Evolutionary conservation across 208 protist species (phyloP).

Genomic region (Angomonas ambiguus): DNA sequence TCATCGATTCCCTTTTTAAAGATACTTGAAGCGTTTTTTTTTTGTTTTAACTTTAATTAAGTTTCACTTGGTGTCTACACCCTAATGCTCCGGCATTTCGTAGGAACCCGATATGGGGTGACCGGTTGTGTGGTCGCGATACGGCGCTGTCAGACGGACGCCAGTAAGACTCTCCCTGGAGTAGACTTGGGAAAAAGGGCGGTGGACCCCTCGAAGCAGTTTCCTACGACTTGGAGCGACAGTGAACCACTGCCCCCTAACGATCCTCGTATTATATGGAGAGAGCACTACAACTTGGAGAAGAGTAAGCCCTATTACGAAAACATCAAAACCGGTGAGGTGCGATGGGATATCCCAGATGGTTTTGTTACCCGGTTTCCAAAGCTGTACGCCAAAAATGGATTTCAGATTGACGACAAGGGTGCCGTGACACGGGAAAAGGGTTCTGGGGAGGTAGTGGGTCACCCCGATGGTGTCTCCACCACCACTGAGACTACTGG

Average conservation of each 20-base stretch:
- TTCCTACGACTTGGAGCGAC: conserved; percentile 47
- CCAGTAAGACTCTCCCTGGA: conserved; percentile 32
- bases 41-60: too few species aligned
- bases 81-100: not conserved
- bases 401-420: conserved; percentile 39
- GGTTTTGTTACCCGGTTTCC: conserved; percentile 80
- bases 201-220: conserved; percentile 32
- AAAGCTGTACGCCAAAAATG: conserved; percentile 34
- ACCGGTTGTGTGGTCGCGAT: not conserved
- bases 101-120: not conserved
- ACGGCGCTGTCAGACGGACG: not conserved
- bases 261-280: conserved; percentile 62
- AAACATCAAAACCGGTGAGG: conserved; percentile 53
- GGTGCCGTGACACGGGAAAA: conserved; percentile 24
- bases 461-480: conserved; percentile 1
- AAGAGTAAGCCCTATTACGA: conserved; percentile 71
- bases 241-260: conserved; percentile 30
- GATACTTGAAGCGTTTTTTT: not conserved
- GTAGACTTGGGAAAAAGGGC: conserved; percentile 45
- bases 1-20: not conserved
- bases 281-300: conserved; percentile 70
- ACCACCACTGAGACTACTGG: not conserved
- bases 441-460: not conserved
- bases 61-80: not conserved
- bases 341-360: conserved; percentile 57